phyloP scores from a whole-genome alignment of 371 early-diverging fungal species.

The Zychaea mexicana region DNA sequence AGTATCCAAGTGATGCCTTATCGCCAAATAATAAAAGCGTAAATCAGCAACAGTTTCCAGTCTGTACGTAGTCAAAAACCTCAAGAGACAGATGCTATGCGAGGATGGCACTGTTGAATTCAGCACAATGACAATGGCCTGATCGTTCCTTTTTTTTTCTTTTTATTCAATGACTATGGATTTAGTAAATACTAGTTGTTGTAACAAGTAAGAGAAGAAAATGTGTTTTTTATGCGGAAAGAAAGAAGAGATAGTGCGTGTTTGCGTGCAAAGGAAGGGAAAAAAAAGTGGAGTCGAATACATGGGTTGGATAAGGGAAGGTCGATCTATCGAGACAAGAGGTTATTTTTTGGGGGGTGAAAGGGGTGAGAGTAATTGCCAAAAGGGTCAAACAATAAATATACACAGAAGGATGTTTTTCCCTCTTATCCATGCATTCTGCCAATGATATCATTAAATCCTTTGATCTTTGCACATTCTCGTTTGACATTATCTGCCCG shows the following conservation, averaged over 20 bases:
- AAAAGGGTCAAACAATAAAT: background rate
- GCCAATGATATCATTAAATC: constrained; percentile 37
- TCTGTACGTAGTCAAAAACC: too few relatives aligned
- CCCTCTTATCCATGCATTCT: constrained; percentile 12
- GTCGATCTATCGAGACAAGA: background rate
- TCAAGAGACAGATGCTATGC: too few relatives aligned
- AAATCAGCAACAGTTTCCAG: too few relatives aligned
- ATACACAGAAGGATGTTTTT: background rate
- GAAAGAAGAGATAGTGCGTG: too few relatives aligned
- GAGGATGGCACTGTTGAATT: too few relatives aligned
- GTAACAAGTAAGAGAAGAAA: background rate
- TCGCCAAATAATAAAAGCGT: too few relatives aligned
- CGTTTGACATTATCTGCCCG: constrained; percentile 47
- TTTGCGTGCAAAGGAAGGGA: background rate
- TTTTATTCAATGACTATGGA: too few relatives aligned
- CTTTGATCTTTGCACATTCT: constrained; percentile 53
- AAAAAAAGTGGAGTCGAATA: background rate
- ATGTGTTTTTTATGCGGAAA: background rate
- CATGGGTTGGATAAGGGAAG: background rate
- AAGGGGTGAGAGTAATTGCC: background rate
- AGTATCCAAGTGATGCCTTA: too few relatives aligned
- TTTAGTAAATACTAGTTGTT: background rate
- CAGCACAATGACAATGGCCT: too few relatives aligned
- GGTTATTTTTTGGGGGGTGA: background rate
- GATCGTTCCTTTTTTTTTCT: too few relatives aligned